Conservation (phyloP, 805 yeast species). For the Debaryomyces hansenii region DNA sequence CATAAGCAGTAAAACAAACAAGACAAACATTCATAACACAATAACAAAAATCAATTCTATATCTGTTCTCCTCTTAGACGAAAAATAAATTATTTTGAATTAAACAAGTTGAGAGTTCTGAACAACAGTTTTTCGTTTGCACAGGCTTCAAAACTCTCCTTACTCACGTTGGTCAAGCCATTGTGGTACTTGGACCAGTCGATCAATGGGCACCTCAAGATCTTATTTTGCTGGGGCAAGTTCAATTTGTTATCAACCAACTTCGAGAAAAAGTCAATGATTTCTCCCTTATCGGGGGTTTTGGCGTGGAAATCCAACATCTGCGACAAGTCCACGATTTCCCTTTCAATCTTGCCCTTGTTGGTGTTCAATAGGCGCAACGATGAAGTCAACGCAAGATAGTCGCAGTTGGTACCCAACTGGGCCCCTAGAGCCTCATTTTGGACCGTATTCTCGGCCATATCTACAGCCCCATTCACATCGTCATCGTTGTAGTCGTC, state of each 20-base stretch:
- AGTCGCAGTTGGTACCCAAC: constrained; percentile 34
- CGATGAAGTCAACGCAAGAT: constrained; percentile 32
- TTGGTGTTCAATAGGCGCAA: constrained; percentile 26
- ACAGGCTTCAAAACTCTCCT: constrained; percentile 12
- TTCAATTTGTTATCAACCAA: constrained; percentile 31
- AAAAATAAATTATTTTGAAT: constrained; percentile 4
- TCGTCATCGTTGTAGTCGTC: constrained; percentile 26
- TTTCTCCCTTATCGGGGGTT: constrained; percentile 18
- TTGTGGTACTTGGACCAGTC: constrained; percentile 40
- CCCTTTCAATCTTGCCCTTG: constrained; percentile 22
- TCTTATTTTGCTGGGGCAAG: constrained; percentile 35
- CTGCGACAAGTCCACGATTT: constrained; percentile 30
- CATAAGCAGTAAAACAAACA: neutral
- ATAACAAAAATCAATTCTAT: neutral
- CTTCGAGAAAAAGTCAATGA: constrained; percentile 33
- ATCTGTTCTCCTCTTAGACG: neutral
- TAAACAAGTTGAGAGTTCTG: constrained; percentile 25
- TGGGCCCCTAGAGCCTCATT: constrained; percentile 4
- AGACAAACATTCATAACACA: neutral
- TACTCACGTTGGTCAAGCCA: constrained; percentile 22
- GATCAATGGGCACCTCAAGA: constrained; percentile 33
- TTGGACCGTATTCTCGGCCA: constrained; percentile 1
- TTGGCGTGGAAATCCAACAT: constrained; percentile 20
- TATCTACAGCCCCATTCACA: neutral
- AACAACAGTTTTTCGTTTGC: constrained; percentile 17